Evolutionary conservation across 441 rosid genomes (phyloP), one percentile per base, ranked within the genome.

Genomic region (Gossypium schwendimanii): DNA sequence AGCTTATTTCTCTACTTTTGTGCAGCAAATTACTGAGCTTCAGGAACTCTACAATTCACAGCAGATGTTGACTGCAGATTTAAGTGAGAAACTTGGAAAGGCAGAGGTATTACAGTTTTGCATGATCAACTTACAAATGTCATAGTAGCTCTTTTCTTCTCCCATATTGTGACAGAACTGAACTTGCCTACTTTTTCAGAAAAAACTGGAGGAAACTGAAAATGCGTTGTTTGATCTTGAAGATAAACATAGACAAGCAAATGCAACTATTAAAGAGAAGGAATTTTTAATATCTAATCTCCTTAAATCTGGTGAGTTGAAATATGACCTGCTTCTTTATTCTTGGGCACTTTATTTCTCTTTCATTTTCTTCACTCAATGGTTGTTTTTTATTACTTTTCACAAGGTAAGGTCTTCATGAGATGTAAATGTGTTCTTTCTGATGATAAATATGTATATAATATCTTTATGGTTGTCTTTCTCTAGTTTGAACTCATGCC

Each of bases 221-320:
- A 80, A 81, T 75, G 75, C 85, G 10, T 80, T 96, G 82, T 85
- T 78, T 75, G 97, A 93, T 75, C 88, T 96, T 0, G 97, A 96
- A 86, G 98, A 91, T 84, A 90, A 88, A 80, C 93, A 96, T 79
- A 81, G 90, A 84, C 93, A 90, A 70, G 97, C 97, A 73, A 89
- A 89, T 81, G 95, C 88, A 73, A 90, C 92, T 62, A 93, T 96
- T 65, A 91, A 90, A 83, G 97, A 93, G 80, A 93, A 89, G 78
- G 98, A 96, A 61, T 93, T 84, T 84, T 81, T 96, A 72, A 96
- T 96, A 83, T 82, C 81, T 68, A 87, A 86, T 81, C 97, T 96
- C 77, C 97, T 96, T 24, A 90, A 87, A 85, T 91, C 97, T 73
- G 99, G 99, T 95, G 67, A 79, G 85, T 62, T 53, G 45, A 45